These are phyloP conservation scores for Torrubiellomyces zombiae DNA, from an alignment of 2,329 filamentous ascomycete species.

Conservation along the genomic window DNA sequence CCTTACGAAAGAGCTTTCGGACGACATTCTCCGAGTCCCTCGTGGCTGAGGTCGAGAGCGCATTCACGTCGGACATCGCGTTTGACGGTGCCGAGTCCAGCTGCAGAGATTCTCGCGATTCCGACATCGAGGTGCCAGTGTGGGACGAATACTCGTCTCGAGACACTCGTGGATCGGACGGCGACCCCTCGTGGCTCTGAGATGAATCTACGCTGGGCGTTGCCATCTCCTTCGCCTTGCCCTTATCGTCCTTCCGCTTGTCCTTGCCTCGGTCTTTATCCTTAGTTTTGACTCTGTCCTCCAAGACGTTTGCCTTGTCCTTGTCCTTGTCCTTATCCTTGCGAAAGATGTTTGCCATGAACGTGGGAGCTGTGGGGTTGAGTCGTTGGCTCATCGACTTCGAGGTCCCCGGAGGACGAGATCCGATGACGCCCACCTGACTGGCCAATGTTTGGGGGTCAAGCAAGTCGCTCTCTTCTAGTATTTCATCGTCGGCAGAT, in stretches of 20 bases:
- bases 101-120: conserved; percentile 41
- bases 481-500: conserved; percentile 47
- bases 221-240: conserved; percentile 20
- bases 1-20: conserved; percentile 46
- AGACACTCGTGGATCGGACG: conserved; percentile 35
- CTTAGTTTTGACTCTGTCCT: conserved; percentile 19
- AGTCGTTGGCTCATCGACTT: conserved; percentile 42
- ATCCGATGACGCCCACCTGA: conserved; percentile 61
- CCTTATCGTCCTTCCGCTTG: conserved; percentile 18
- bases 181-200: conserved; percentile 27
- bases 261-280: conserved; percentile 20
- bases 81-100: conserved; percentile 40
- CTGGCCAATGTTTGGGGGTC: conserved; percentile 36
- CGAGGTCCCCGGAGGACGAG: conserved; percentile 37
- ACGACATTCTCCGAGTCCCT: conserved; percentile 41
- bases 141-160: conserved; percentile 39
- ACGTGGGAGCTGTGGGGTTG: conserved; percentile 80
- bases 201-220: conserved; percentile 22
- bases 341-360: conserved; percentile 55
- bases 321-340: conserved; percentile 22
- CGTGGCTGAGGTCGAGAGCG: conserved; percentile 18
- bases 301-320: conserved; percentile 12
- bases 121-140: conserved; percentile 40
- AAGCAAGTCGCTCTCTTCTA: conserved; percentile 38
- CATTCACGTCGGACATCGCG: conserved; percentile 35